Percentiles rank a stretch among this genome's conserved stretches.
Evolutionary conservation across 164 flowering plant species (phyloP).

Genomic region (Chimonanthus praecox): DNA sequence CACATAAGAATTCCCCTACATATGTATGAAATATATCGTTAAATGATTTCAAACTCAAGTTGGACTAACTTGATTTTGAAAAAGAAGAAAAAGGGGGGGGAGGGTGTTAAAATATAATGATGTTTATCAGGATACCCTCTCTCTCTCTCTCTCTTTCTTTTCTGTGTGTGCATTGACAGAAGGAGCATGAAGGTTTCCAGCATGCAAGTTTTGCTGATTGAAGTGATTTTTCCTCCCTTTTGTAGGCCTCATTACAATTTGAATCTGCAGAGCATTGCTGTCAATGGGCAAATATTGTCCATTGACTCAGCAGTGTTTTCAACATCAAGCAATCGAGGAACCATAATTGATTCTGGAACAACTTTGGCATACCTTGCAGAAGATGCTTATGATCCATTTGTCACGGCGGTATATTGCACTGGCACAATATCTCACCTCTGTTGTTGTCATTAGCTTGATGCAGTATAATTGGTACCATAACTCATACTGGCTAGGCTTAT

Average conservation of each 20-base stretch:
- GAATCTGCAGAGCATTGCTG: slow-evolving; percentile 79
- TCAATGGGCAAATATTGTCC: slow-evolving; percentile 65
- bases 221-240: slow-evolving; percentile 9
- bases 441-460: neutral
- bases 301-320: slow-evolving; percentile 71
- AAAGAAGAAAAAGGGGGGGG: too few relatives aligned
- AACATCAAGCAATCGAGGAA: slow-evolving; percentile 67
- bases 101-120: too few relatives aligned
- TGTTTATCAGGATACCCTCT: too few relatives aligned
- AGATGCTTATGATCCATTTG: slow-evolving; percentile 71
- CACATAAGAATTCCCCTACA: too few relatives aligned
- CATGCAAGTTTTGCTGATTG: neutral
- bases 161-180: too few relatives aligned
- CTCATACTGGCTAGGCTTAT: too few relatives aligned
- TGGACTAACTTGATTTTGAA: too few relatives aligned
- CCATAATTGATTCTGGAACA: slow-evolving; percentile 95
- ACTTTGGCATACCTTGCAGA: slow-evolving; percentile 93
- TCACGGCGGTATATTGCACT: slow-evolving; percentile 56
- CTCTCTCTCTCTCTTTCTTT: too few relatives aligned
- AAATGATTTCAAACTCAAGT: too few relatives aligned
- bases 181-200: neutral
- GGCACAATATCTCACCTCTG: neutral
- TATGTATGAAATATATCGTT: too few relatives aligned
- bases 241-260: slow-evolving; percentile 97
- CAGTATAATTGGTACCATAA: neutral